Base-by-base conservation (phyloP, 2,329 filamentous ascomycete species). In the Aureobasidium melanogenum region DNA sequence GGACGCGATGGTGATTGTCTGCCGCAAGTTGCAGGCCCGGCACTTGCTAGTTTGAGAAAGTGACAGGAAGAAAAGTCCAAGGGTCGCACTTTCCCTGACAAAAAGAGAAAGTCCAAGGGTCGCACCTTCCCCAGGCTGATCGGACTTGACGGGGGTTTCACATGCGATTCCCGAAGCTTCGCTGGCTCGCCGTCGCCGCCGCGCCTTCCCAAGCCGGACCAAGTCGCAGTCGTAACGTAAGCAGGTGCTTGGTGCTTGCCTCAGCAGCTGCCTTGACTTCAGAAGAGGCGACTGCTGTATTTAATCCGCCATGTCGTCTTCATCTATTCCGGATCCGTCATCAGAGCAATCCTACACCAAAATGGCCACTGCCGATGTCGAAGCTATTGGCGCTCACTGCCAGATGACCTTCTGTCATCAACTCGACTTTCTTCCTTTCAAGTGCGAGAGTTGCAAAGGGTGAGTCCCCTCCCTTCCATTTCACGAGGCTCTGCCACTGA, bases 391-490 rank as follows among this genome's bases (percentile, higher is more conserved):
- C 74, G 84, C 84, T 64, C 92, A 97, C 79, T 99, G 94, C 82
- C 86, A 97, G 74, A 87, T 89, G 76, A 80, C 88, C 66, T 95
- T 91, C 80, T 99, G 94, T 80, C 88, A 92, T 72, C 89, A 94
- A 72, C 88, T 97, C 63, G 94, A 97, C 76, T 97, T 99, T 74
- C 84, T 99, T 5, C 94, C 94, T 4, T 97, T 97, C 75, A 83
- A 86, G 71, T 99, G 94, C 78, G 89, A 95, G 72, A 94, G 89
- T 67, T 99, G 94, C 77, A 83, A 77, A 69, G 80, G 80, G 76
- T 80, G 69, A 43, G 71, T 67, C 14, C 54, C 62, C 51, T 9
- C 32, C 17, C 2, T 22, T 17, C 15, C 19, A 30, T 14, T n/a
- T 6, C 2, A 9, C 30, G 6, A 14, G 4, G 7, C 24, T 28